Base-by-base conservation (phyloP, 352 stramenopile genomes). In the Globisporangium cystogenes region DNA sequence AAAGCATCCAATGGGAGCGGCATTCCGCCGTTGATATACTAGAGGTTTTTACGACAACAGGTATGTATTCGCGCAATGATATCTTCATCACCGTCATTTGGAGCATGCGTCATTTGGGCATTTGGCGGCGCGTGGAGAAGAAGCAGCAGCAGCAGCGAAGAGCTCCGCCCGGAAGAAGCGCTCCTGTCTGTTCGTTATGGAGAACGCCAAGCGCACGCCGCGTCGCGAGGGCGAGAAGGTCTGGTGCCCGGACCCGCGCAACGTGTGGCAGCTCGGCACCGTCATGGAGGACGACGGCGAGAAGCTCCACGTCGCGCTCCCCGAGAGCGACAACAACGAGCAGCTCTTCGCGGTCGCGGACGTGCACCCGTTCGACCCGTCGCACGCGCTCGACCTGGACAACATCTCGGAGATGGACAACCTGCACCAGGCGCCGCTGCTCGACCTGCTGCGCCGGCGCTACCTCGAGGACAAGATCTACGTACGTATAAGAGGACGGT, bases 401-500 rank as follows among this genome's bases (percentile, higher is more conserved):
- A 96, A 97, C 65, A 86, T 96, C 48, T 90, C 87, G n/a, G 89
- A 96, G 64, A 96, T 97, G 87, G 93, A 97, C 71, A 95, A 96
- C 59, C 61, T 97, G 51, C 89, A 97, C 57, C 82, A 97, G 62
- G 90, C 87, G 57, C 90, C 90, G 40, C 71, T 97, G 57, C 74
- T 97, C 7, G 87, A 97, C 55, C 59, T 96, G 40, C 65, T 97
- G 46, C 80, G 87, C 18, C 65, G 87, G 15, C 76, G 90, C 18
- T 97, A 97, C 61, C 86, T 82, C 8, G 80, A 96, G 27, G 87
- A 97, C 62, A 76, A 86, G 58, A 98, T 98, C 64, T 98, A 98
- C 60, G 74, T 83, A 53, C 48, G 74, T 70, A 45, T 33, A 20
- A 54, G 31, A 16, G 31, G 31, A 36, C 11, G 31, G n/a, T n/a